These are phyloP conservation scores for Mycena indigotica DNA, from an alignment of 768 basidiomycete species.

Conservation along the genomic window DNA sequence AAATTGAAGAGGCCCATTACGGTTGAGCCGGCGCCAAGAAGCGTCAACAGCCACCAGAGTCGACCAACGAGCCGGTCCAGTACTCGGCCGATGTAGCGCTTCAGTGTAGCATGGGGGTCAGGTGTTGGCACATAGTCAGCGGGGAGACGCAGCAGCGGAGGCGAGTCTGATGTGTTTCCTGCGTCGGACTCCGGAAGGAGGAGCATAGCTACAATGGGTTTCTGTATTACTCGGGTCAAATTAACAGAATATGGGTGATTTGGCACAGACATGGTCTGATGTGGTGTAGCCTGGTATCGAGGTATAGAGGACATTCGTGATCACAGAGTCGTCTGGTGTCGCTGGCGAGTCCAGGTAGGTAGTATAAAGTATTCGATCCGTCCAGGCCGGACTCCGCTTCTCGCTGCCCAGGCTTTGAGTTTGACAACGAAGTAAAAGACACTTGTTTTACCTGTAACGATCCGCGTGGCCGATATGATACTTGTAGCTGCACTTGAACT, in stretches of 20 bases:
- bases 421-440: slow-evolving; percentile 24
- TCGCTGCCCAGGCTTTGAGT: slow-evolving; percentile 39
- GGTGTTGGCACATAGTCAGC: slow-evolving; percentile 50
- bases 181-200: slow-evolving; percentile 55
- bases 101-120: slow-evolving; percentile 55
- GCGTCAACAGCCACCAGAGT: slow-evolving; percentile 73
- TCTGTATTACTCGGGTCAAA: slow-evolving; percentile 44
- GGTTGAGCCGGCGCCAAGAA: slow-evolving; percentile 77
- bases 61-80: slow-evolving; percentile 79
- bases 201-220: slow-evolving; percentile 82
- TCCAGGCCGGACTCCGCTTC: slow-evolving; percentile 86
- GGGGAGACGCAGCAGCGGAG: slow-evolving; percentile 56
- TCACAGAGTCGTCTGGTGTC: slow-evolving; percentile 50
- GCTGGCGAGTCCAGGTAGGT: slow-evolving; percentile 68
- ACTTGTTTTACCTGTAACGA: slow-evolving; percentile 85
- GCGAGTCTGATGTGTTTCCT: slow-evolving; percentile 28
- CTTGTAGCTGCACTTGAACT: slow-evolving; percentile 92
- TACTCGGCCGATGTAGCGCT: slow-evolving; percentile 63
- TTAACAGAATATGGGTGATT: neutral
- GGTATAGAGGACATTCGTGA: slow-evolving; percentile 73
- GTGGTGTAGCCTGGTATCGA: slow-evolving; percentile 81
- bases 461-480: slow-evolving; percentile 81
- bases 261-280: slow-evolving; percentile 88
- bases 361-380: slow-evolving; percentile 87
- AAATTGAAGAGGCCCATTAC: slow-evolving; percentile 74